Percentiles rank a stretch among this genome's conserved stretches.
These are phyloP conservation scores for Teratosphaeria nubilosa DNA, from an alignment of 2,329 filamentous ascomycete species.

Conservation along the genomic window DNA sequence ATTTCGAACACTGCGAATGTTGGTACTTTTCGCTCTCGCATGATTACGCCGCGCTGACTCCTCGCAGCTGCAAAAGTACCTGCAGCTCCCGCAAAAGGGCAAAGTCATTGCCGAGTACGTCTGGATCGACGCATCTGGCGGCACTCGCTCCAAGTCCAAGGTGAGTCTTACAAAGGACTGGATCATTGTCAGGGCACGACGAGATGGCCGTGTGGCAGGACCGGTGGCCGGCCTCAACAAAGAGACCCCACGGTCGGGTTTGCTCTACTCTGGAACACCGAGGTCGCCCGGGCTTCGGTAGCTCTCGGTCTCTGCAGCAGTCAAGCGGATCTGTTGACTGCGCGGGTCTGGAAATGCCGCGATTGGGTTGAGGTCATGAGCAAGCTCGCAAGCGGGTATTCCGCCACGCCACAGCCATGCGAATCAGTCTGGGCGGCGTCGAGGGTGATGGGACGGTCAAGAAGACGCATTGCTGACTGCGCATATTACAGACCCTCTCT, in stretches of 20 bases:
- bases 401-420: not conserved
- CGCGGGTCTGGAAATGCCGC: not conserved
- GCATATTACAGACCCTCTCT: slow-evolving; percentile 47
- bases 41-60: slow-evolving; percentile 27
- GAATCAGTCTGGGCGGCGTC: not conserved
- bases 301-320: not conserved
- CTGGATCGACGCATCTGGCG: slow-evolving; percentile 81
- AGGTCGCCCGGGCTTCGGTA: slow-evolving; percentile 3
- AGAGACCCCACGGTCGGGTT: not conserved
- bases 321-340: not conserved
- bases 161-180: slow-evolving; percentile 48
- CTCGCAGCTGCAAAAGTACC: slow-evolving; percentile 77
- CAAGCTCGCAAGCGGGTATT: not conserved
- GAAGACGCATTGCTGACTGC: not conserved
- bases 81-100: slow-evolving; percentile 81
- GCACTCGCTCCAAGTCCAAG: slow-evolving; percentile 88
- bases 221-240: not conserved
- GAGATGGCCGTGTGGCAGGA: not conserved
- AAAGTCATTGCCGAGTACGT: slow-evolving; percentile 89
- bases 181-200: not conserved
- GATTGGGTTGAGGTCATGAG: not conserved
- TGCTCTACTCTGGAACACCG: not conserved
- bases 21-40: slow-evolving; percentile 16
- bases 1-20: slow-evolving; percentile 41
- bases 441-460: not conserved